Base-by-base conservation (phyloP, 805 yeast genomes). In the Candida wancherniae region DNA sequence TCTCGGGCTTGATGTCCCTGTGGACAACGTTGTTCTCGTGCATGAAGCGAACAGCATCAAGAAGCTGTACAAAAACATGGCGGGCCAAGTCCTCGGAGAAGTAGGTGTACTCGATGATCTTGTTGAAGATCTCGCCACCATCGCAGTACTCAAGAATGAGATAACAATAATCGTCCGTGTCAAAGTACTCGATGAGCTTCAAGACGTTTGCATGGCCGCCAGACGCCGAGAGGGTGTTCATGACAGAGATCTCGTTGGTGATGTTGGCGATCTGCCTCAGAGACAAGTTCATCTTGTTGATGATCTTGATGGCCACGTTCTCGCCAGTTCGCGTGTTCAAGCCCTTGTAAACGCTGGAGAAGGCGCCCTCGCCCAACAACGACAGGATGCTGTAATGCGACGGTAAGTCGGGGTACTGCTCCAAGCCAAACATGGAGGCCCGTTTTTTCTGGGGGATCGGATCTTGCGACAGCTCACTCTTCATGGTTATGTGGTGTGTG, bases 1-100 rank as follows among this genome's bases (percentile, higher is more conserved):
- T 84, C 48, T 84, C 94, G 0, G 94, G 90, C 51, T 84, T 84
- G 39, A 84, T 74, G 55, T 84, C 94, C 42, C 94, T 65, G 57
- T 84, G 94, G 19, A 83, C 94, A 31, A 84, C 75, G 5, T 92
- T 92, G 40, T 73, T 76, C 34, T 73, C 76, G 55, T 84, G 94
- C 45, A 84, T 55, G 53, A 81, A 83, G 46, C 74, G 63, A 15
- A 84, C 65, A 2, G 86, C 83, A 16, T 69, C 55, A 3, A 80
- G 77, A 20, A 82, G 72, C 50, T 82, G 87, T 19, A 59, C 55
- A 21, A 79, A 75, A 14, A 80, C 69, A 52, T 78, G 84, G 27
- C 84, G 62, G 3, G 82, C 59, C 21, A 80, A 55, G 44, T 77
- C 78, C 47, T 80, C 87, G 17, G 77, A 68, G 42, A 79, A 70